Conservation (phyloP, 2,329 filamentous ascomycete genomes). For the Dendryphion nanum region DNA sequence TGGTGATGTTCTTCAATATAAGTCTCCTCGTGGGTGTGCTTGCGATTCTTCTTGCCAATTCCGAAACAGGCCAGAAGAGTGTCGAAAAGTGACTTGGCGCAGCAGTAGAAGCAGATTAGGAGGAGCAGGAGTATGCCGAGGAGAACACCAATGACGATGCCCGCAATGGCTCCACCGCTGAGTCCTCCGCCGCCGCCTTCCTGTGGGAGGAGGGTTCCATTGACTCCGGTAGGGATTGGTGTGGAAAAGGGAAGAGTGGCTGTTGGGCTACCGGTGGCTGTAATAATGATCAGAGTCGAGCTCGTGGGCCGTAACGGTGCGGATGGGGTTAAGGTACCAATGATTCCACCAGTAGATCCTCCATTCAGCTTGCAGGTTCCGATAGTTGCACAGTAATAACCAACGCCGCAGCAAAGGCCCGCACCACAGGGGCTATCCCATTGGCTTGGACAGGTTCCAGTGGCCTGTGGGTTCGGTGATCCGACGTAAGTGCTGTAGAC, state of each 20-base stretch:
- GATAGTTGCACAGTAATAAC: slow-evolving; percentile 62
- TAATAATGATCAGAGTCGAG: slow-evolving; percentile 53
- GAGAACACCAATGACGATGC: slow-evolving; percentile 74
- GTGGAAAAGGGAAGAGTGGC: slow-evolving; percentile 51
- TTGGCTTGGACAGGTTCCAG: slow-evolving; percentile 32
- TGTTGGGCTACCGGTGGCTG: slow-evolving; percentile 45
- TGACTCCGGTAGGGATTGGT: slow-evolving; percentile 54
- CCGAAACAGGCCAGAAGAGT: slow-evolving; percentile 61
- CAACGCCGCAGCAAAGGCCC: slow-evolving; percentile 67
- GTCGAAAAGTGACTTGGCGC: slow-evolving; percentile 54
- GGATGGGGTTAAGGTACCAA: slow-evolving; percentile 45
- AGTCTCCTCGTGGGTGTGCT: slow-evolving; percentile 55
- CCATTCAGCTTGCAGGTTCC: slow-evolving; percentile 59
- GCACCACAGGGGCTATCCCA: slow-evolving; percentile 63
- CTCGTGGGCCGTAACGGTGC: slow-evolving; percentile 52
- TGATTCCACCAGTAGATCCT: slow-evolving; percentile 46
- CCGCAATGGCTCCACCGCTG: slow-evolving; percentile 72
- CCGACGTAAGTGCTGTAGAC: slow-evolving; percentile 48
- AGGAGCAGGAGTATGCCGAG: slow-evolving; percentile 65
- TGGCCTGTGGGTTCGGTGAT: slow-evolving; percentile 10
- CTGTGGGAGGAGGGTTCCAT: slow-evolving; percentile 33
- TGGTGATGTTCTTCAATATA: slow-evolving; percentile 64
- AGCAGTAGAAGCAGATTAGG: slow-evolving; percentile 74
- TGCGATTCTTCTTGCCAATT: slow-evolving; percentile 52
- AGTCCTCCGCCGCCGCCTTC: slow-evolving; percentile 45